Evolutionary conservation across 2,329 filamentous ascomycete species (phyloP).

Genomic region (Colletotrichum plurivorum): DNA sequence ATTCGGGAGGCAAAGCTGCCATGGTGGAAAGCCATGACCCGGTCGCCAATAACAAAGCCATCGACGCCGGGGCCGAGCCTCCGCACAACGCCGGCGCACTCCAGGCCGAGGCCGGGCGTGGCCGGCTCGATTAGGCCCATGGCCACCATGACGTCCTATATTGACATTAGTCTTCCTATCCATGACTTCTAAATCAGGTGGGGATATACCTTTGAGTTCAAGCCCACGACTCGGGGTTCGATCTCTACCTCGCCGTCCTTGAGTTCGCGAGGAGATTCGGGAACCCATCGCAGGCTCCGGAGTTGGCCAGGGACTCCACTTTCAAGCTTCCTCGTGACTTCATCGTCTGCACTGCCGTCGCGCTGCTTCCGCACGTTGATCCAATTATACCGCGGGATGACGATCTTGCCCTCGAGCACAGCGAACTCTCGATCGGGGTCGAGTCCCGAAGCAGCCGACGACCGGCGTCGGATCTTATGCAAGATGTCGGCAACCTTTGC

Average conservation of each 20-base stretch:
- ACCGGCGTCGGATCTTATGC: background rate
- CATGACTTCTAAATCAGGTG: too few species aligned
- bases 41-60: conserved; percentile 46
- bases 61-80: conserved; percentile 41
- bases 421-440: conserved; percentile 21
- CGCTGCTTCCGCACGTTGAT: background rate
- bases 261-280: background rate
- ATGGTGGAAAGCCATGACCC: conserved; percentile 41
- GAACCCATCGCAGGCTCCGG: background rate
- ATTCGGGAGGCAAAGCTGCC: conserved; percentile 48
- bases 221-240: conserved; percentile 44
- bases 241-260: conserved; percentile 44
- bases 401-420: background rate
- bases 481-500: background rate
- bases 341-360: background rate
- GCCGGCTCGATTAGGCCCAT: conserved; percentile 36
- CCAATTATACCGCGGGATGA: conserved; percentile 11
- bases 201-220: conserved; percentile 37
- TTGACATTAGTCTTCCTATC: background rate
- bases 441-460: conserved; percentile 2
- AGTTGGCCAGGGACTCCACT: background rate
- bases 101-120: conserved; percentile 45
- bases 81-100: conserved; percentile 46
- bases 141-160: conserved; percentile 15
- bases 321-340: background rate